phyloP scores from a whole-genome alignment of 2,329 filamentous ascomycete genomes.

The Venturia effusa region DNA sequence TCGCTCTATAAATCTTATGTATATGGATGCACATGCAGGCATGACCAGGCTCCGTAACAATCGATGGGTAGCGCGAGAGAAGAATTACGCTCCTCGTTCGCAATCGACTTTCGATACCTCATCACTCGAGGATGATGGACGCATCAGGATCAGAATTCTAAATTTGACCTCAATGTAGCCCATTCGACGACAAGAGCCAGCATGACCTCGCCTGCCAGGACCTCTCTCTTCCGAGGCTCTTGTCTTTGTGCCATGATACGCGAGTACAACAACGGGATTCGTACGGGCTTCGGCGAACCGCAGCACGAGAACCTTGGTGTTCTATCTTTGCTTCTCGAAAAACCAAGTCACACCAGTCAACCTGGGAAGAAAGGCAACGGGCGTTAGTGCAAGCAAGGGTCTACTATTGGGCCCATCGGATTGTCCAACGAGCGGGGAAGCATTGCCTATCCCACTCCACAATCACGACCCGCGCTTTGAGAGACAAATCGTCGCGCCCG shows the following conservation, averaged over 20 bases:
- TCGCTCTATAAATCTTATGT: neutral
- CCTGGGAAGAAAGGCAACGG: neutral
- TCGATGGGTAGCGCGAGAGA: neutral
- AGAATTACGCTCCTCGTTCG: neutral
- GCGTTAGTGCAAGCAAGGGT: neutral
- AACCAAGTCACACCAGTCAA: neutral
- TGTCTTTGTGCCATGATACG: conserved; percentile 5
- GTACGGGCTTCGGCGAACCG: conserved; percentile 1
- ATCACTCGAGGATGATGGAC: no score
- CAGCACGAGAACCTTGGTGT: conserved; percentile 1
- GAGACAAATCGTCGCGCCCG: neutral
- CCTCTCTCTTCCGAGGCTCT: neutral
- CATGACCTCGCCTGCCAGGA: neutral
- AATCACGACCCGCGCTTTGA: neutral
- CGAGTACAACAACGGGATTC: conserved; percentile 2
- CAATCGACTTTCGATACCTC: no score
- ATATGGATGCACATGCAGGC: neutral
- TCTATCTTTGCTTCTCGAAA: conserved; percentile 4
- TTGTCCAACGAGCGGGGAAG: conserved; percentile 3
- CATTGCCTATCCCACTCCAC: neutral
- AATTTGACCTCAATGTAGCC: neutral
- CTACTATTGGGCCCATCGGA: neutral
- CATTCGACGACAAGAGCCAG: neutral
- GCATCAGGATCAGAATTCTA: neutral
- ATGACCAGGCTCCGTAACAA: neutral